Conservation (phyloP, 352 stramenopile genomes). For the Blastocystis sp. region DNA sequence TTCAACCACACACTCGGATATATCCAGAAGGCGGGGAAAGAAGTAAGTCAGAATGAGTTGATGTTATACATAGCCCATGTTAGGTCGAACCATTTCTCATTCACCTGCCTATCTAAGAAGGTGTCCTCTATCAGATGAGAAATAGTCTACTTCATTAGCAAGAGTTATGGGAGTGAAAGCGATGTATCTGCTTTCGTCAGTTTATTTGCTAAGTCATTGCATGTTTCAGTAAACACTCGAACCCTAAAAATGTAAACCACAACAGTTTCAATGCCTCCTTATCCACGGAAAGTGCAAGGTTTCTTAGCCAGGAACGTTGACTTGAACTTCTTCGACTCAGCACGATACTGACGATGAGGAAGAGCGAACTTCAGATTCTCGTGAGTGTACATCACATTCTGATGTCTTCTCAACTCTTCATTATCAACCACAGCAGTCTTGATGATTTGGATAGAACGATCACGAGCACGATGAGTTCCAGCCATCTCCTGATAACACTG, state of each 20-base stretch:
- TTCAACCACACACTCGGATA: slow-evolving; percentile 4
- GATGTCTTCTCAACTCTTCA: slow-evolving; percentile 80
- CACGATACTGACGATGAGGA: too few relatives aligned
- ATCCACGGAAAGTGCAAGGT: too few relatives aligned
- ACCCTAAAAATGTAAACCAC: slow-evolving; percentile 98
- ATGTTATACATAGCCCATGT: not conserved
- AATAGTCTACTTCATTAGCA: not conserved
- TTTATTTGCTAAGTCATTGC: not conserved
- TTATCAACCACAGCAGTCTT: slow-evolving; percentile 78
- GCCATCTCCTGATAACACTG: too few relatives aligned
- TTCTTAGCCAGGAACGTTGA: too few relatives aligned
- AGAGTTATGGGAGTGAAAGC: not conserved
- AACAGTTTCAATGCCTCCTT: slow-evolving; percentile 85
- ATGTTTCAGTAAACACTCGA: not conserved
- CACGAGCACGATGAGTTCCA: too few relatives aligned
- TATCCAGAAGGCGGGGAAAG: not conserved
- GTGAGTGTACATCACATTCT: slow-evolving; percentile 84
- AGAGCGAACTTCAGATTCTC: slow-evolving; percentile 90
- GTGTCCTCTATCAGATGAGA: not conserved
- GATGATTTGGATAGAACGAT: too few relatives aligned
- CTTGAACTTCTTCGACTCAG: too few relatives aligned
- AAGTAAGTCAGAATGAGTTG: not conserved
- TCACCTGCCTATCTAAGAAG: not conserved
- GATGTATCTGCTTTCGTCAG: not conserved
- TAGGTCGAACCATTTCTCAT: not conserved